Evolutionary conservation across 225 moss, liverwort and hornwort species (phyloP), one percentile per base, ranked within the genome.

Genomic region (Polytrichum formosum): DNA sequence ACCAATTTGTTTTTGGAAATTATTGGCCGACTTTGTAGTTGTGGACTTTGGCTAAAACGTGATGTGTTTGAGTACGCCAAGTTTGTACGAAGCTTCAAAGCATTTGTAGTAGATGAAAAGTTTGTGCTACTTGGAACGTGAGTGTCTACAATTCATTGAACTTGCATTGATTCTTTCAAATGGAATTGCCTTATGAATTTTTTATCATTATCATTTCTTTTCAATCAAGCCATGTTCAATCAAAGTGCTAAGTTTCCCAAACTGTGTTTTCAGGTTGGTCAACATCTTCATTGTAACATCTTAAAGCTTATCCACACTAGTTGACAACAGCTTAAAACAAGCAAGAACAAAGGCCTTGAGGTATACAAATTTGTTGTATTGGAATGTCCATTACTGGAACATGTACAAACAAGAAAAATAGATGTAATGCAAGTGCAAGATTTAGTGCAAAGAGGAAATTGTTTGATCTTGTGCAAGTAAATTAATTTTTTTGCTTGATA

Each of bases 101-200:
- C 98, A 63, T 94, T 94, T 69, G 91, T 91, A 73, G 94, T 98
- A 62, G 98, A 98, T 84, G 98, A 98, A 69, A 98, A 98, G 81
- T 98, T 98, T 77, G 98, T 93, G 84, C 84, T 91, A 69, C 82
- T 98, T 83, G 98, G 98, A 74, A 98, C 94, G 98, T 98, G 89
- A 92, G 92, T 22, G 25, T 54, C 5, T 9, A n/a, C 18, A 18
- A 22, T 37, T 20, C 46, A 46, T n/a, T n/a, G n/a, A 4, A 66
- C 7, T 66, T 66, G n/a, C 58, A 66, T 66, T 35, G 30, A 18
- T 33, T 19, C 18, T 29, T 30, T 23, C 13, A 26, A 23, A 22
- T 62, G 20, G 58, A 21, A 9, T 21, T 59, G 0, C 58, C 37
- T 3, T 10, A 37, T 59, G n/a, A 28, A 62, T 23, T 8, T 62